phyloP scores from a whole-genome alignment of 2,329 filamentous ascomycete species.

The Anisogramma anomala region DNA sequence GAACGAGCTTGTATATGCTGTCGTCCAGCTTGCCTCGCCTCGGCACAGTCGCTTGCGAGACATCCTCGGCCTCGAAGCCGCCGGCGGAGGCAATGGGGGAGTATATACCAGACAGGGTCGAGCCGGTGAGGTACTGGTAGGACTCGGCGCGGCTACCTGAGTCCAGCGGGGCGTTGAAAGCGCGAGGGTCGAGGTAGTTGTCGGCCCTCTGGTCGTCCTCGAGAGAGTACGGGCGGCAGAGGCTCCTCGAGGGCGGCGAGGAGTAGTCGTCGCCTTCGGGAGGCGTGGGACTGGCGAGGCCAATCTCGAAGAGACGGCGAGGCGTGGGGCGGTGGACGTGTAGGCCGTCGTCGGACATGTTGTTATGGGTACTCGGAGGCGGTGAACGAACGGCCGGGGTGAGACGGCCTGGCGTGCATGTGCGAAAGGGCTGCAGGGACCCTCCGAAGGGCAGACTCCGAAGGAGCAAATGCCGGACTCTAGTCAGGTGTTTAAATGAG shows the following conservation, averaged over 20 bases:
- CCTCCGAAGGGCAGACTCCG: too few relatives aligned
- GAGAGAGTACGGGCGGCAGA: slow-evolving; percentile 33
- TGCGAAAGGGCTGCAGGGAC: too few relatives aligned
- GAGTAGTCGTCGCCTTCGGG: slow-evolving; percentile 25
- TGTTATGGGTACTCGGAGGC: not conserved
- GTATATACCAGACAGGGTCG: slow-evolving; percentile 88
- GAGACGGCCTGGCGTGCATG: too few relatives aligned
- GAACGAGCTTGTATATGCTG: slow-evolving; percentile 33
- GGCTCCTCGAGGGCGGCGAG: slow-evolving; percentile 18
- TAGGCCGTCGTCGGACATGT: slow-evolving; percentile 34
- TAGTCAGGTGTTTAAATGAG: too few relatives aligned
- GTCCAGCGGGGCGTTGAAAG: slow-evolving; percentile 17
- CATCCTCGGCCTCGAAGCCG: slow-evolving; percentile 27
- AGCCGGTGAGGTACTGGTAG: slow-evolving; percentile 74
- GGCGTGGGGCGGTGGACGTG: slow-evolving; percentile 58
- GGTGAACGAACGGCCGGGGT: too few relatives aligned
- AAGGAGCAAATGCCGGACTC: too few relatives aligned
- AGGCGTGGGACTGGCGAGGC: slow-evolving; percentile 35
- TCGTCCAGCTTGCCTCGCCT: slow-evolving; percentile 33
- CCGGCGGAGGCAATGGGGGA: slow-evolving; percentile 51
- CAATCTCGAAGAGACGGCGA: slow-evolving; percentile 57
- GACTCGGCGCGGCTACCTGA: slow-evolving; percentile 61
- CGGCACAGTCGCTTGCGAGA: slow-evolving; percentile 43
- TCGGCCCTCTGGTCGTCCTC: slow-evolving; percentile 35
- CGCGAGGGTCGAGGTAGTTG: slow-evolving; percentile 25